Conservation (phyloP, 495 filamentous ascomycete genomes). For the Chaetomium tenue region DNA sequence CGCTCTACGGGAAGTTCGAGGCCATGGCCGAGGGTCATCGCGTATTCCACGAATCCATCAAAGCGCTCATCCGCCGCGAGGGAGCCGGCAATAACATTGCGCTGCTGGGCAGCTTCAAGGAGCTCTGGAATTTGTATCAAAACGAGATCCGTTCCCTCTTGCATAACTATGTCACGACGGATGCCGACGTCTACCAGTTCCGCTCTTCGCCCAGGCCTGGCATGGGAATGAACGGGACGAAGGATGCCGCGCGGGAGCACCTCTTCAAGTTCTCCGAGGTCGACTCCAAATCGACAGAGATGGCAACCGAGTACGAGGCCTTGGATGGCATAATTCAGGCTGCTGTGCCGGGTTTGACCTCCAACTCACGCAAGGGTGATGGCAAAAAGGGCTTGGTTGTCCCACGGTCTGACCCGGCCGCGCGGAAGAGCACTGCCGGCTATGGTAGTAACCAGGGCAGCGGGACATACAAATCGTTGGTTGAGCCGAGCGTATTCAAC, state of each 20-base stretch:
- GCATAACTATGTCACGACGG: constrained; percentile 96
- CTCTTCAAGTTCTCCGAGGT: constrained; percentile 89
- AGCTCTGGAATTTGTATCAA: constrained; percentile 84
- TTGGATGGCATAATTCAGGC: constrained; percentile 84
- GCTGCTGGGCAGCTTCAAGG: constrained; percentile 78
- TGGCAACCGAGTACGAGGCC: constrained; percentile 80
- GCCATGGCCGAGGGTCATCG: constrained; percentile 94
- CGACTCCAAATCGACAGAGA: constrained; percentile 70
- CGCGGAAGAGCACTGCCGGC: constrained; percentile 40
- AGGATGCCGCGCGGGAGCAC: constrained; percentile 65
- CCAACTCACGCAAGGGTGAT: constrained; percentile 62
- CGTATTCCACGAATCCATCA: constrained; percentile 86
- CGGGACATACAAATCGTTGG: constrained; percentile 65
- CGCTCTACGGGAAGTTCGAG: constrained; percentile 93
- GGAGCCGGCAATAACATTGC: constrained; percentile 56
- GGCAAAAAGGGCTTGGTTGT: constrained; percentile 45
- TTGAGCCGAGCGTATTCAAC: constrained; percentile 96
- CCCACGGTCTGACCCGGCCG: constrained; percentile 33
- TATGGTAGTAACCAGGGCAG: constrained; percentile 40
- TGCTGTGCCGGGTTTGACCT: constrained; percentile 90
- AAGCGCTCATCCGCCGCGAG: constrained; percentile 75
- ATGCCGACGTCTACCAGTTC: constrained; percentile 67
- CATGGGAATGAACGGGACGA: constrained; percentile 49
- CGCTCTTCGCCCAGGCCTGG: constrained; percentile 45
- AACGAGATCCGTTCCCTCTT: constrained; percentile 81